A percentile compares a stretch with the other conserved stretches of the same genome.
phyloP scores from a whole-genome alignment of 2,329 filamentous ascomycete species.

The Talaromyces sp. region DNA sequence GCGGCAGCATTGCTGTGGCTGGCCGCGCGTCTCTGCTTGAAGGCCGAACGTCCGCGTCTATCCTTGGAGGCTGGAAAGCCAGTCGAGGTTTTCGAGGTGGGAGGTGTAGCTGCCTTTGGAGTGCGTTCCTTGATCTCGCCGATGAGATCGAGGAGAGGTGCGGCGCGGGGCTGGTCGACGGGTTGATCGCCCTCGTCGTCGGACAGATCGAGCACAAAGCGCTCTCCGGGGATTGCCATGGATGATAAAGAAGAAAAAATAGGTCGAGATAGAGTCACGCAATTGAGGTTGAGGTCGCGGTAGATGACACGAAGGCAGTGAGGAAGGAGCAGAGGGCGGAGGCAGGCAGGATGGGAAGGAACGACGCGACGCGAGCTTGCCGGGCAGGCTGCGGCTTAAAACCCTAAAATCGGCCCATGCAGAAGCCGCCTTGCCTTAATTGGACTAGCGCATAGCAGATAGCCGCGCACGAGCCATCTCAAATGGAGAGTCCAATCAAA shows the following conservation, averaged over 20 bases:
- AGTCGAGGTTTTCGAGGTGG: constrained; percentile 53
- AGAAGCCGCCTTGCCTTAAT: constrained; percentile 14
- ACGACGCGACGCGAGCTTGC: background rate
- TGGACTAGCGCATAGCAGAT: constrained; percentile 15
- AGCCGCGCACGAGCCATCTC: constrained; percentile 6
- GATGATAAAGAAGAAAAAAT: background rate
- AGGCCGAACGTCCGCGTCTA: constrained; percentile 65
- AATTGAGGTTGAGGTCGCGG: background rate
- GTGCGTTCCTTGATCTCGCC: constrained; percentile 76
- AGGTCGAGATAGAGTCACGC: background rate
- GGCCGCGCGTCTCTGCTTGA: constrained; percentile 55
- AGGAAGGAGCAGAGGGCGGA: background rate
- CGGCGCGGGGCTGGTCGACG: constrained; percentile 13
- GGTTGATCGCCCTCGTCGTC: constrained; percentile 42
- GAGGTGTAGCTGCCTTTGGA: constrained; percentile 37
- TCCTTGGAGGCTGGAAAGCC: constrained; percentile 91
- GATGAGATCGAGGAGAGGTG: constrained; percentile 44
- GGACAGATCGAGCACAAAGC: constrained; percentile 56
- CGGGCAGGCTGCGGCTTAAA: constrained; percentile 31
- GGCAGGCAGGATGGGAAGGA: constrained; percentile 4
- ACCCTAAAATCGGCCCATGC: constrained; percentile 25
- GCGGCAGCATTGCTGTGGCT: background rate
- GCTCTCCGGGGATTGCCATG: constrained; percentile 53
- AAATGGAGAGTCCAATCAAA: constrained; percentile 4
- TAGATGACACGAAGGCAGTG: background rate